These are phyloP conservation scores for Phytopythium ostracodes DNA, from an alignment of 352 stramenopile genomes.

Conservation along the genomic window DNA sequence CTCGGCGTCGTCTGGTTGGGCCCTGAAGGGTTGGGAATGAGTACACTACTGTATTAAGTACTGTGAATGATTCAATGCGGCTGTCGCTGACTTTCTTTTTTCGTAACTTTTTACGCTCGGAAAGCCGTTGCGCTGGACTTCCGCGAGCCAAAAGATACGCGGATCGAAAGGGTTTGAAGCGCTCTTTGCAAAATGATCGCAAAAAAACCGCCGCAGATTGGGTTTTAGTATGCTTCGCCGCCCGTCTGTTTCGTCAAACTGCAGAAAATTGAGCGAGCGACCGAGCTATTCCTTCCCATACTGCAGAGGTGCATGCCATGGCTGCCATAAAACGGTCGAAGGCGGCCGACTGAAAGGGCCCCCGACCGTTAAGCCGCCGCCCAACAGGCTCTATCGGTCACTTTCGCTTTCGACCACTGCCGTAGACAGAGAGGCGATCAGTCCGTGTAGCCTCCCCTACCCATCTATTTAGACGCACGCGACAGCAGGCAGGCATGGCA, in stretches of 20 bases:
- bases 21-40: not conserved
- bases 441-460: too few species aligned
- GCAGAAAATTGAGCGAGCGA: not conserved
- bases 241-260: not conserved
- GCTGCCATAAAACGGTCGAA: not conserved
- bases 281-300: too few species aligned
- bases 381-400: not conserved
- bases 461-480: not conserved
- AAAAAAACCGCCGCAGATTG: not conserved
- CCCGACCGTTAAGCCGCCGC: not conserved
- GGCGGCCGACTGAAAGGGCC: not conserved
- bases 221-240: not conserved
- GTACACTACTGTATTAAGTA: not conserved
- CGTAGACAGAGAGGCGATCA: not conserved
- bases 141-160: constrained; percentile 1
- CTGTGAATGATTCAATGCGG: not conserved
- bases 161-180: not conserved
- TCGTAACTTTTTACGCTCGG: not conserved
- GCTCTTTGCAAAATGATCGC: too few species aligned
- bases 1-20: too few species aligned
- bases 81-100: not conserved
- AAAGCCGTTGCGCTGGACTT: not conserved
- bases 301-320: not conserved
- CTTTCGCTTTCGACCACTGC: not conserved
- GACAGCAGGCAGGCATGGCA: not conserved